phyloP scores from a whole-genome alignment of 805 yeast species.

The Ogataea pignaliae region DNA sequence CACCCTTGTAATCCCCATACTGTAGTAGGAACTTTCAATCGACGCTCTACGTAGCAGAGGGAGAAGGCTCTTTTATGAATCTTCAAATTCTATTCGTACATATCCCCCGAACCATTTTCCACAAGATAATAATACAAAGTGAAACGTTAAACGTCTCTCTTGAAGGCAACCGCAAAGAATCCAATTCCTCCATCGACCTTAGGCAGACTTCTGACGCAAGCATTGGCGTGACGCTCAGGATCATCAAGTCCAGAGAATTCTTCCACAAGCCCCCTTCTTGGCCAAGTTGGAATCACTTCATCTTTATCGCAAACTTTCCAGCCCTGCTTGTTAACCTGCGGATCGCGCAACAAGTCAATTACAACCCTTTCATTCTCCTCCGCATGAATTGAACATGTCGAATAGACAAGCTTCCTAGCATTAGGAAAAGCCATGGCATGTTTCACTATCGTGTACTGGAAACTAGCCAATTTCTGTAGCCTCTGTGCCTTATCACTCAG shows the following conservation, averaged over 20 bases:
- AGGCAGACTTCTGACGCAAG: slow-evolving; percentile 83
- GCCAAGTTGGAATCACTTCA: slow-evolving; percentile 80
- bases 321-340: slow-evolving; percentile 57
- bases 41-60: too few species aligned
- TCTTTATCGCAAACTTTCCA: slow-evolving; percentile 66
- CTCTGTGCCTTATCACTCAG: slow-evolving; percentile 35
- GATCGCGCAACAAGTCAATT: slow-evolving; percentile 65
- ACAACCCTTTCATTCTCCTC: slow-evolving; percentile 95
- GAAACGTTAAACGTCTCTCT: slow-evolving; percentile 32
- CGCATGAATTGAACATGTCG: slow-evolving; percentile 93
- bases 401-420: slow-evolving; percentile 77
- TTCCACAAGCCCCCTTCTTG: slow-evolving; percentile 70
- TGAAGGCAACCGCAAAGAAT: slow-evolving; percentile 92
- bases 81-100: too few species aligned
- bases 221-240: slow-evolving; percentile 63
- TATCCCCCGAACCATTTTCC: too few species aligned
- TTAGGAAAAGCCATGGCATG: slow-evolving; percentile 83
- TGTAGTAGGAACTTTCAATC: slow-evolving; percentile 56
- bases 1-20: slow-evolving; percentile 66
- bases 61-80: too few species aligned
- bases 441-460: slow-evolving; percentile 82
- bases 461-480: slow-evolving; percentile 69
- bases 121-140: neutral
- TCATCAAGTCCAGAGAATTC: slow-evolving; percentile 55
- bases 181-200: slow-evolving; percentile 98